phyloP scores from a whole-genome alignment of 371 early-diverging fungal species.

The Dichotomocladium elegans region DNA sequence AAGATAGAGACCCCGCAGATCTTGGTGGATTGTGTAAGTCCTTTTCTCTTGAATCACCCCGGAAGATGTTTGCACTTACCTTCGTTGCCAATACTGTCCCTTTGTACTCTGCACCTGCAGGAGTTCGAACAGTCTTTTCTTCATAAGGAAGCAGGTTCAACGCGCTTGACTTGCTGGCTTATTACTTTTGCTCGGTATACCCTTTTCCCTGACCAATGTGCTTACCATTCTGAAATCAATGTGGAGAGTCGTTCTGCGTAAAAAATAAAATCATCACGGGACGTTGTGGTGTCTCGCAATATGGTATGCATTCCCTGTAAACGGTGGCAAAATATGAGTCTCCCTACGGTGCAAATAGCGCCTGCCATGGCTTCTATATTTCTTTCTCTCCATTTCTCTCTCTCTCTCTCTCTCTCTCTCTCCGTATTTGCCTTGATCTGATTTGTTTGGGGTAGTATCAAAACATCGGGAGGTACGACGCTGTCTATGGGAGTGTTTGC shows the following conservation, averaged over 20 bases:
- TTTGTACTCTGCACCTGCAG: slow-evolving; percentile 53
- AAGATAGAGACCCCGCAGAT: slow-evolving; percentile 84
- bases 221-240: slow-evolving; percentile 77
- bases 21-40: no score
- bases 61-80: slow-evolving; percentile 23
- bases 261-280: slow-evolving; percentile 86
- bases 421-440: slow-evolving; percentile 66
- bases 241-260: slow-evolving; percentile 84
- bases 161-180: slow-evolving; percentile 49
- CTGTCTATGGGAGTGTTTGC: slow-evolving; percentile 39
- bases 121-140: slow-evolving; percentile 54
- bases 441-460: slow-evolving; percentile 54
- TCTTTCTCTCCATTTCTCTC: no score
- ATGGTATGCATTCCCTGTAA: slow-evolving; percentile 82
- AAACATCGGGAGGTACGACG: slow-evolving; percentile 49
- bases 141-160: slow-evolving; percentile 62
- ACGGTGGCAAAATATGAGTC: no score
- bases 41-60: no score
- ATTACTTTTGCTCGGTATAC: no score
- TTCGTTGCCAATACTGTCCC: slow-evolving; percentile 48
- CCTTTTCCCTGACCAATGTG: no score
- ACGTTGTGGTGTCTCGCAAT: slow-evolving; percentile 67
- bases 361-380: no score
- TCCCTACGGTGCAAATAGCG: no score
- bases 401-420: no score